A percentile compares a stretch with the other conserved stretches of the same genome.
These are phyloP conservation scores for Alliaria petiolata DNA, from an alignment of 345 rosid species.

Conservation along the genomic window DNA sequence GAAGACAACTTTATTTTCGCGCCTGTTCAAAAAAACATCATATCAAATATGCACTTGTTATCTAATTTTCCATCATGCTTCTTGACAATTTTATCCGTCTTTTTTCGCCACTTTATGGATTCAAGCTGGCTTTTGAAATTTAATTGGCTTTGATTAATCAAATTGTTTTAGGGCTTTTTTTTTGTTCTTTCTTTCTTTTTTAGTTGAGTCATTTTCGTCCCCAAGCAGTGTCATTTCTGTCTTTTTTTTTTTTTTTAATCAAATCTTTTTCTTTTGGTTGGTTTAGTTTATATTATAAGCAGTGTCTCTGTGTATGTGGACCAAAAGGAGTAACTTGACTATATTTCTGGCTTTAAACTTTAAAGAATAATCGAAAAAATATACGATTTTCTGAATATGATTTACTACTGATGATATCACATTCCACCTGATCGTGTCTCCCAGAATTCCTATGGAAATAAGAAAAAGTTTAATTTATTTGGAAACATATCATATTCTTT, in stretches of 20 bases:
- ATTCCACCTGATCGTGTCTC: conserved; percentile 28
- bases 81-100: conserved; percentile 17
- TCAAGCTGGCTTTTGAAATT: conserved; percentile 27
- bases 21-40: conserved; percentile 18
- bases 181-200: background rate
- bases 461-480: background rate
- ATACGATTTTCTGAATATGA: conserved; percentile 2
- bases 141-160: background rate
- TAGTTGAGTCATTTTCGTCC: conserved; percentile 30
- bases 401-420: background rate
- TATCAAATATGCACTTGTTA: conserved; percentile 29
- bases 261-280: conserved; percentile 13
- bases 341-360: conserved; percentile 26
- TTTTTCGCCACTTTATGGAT: conserved; percentile 12
- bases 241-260: background rate
- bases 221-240: conserved; percentile 20
- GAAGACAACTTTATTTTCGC: conserved; percentile 18
- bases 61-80: conserved; percentile 29
- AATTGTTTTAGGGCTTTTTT: background rate
- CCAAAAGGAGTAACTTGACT: conserved; percentile 27
- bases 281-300: conserved; percentile 11
- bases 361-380: conserved; percentile 6
- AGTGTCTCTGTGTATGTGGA: conserved; percentile 28
- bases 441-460: background rate
- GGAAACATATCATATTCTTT: background rate